Conservation (phyloP, 441 rosid species). For the Erodium moschatum region DNA sequence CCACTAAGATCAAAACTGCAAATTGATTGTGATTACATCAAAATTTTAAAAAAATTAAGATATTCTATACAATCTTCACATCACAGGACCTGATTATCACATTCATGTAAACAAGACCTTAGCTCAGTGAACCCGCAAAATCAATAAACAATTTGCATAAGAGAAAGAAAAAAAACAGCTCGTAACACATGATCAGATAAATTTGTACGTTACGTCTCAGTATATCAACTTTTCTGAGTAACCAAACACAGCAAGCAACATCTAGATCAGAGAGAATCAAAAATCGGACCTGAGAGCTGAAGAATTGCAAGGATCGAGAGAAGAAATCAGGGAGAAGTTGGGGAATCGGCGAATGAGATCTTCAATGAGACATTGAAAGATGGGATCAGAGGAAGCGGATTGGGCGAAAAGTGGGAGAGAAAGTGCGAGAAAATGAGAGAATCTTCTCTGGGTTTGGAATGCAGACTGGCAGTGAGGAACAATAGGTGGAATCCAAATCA, state of each 20-base stretch:
- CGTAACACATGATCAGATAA: neutral
- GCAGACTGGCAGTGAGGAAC: neutral
- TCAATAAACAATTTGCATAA: neutral
- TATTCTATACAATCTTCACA: neutral
- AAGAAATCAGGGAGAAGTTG: neutral
- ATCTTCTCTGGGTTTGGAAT: neutral
- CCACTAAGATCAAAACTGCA: no score
- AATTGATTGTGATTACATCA: no score
- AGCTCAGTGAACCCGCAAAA: neutral
- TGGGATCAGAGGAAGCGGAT: no score
- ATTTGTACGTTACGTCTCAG: neutral
- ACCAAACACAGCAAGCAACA: neutral
- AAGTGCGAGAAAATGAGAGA: neutral
- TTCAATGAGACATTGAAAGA: neutral
- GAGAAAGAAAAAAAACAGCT: neutral
- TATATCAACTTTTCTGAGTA: neutral
- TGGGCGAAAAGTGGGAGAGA: no score
- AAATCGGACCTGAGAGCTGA: neutral
- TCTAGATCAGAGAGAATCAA: neutral
- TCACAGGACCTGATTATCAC: neutral
- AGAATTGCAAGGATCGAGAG: neutral
- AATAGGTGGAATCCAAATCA: constrained; percentile 1
- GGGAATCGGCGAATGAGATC: neutral
- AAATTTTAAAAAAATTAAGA: neutral
- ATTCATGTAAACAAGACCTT: neutral